Base-by-base conservation (phyloP, 441 rosid genomes). In the Metrosideros polymorpha region DNA sequence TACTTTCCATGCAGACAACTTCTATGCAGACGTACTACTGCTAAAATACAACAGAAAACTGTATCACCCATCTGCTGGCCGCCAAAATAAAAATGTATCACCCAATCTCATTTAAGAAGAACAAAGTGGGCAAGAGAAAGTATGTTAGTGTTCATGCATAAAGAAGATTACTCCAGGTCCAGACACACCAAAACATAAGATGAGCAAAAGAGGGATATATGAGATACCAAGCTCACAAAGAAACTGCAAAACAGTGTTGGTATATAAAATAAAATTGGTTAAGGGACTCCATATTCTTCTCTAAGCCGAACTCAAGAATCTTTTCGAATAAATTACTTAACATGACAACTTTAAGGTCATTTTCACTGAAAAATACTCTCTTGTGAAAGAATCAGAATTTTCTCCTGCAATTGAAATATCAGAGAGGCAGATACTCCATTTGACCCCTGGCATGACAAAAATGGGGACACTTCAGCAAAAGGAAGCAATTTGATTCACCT, bases 401-500 rank as follows among this genome's bases (percentile, higher is more conserved):
- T 71, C 47, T 71, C 79, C 47, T 10, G 49, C 79, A 22, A 71
- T 12, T 39, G 47, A 71, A 71, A 71, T 39, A 71, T 71, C 49
- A 39, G 15, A 71, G 39, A 71, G 79, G 79, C 49, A 22, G 79
- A 71, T 39, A 71, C 39, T 71, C 79, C 79, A 71, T 39, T 71
- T 10, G 27, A 9, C n/a, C 47, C 79, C 22, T 35, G 61, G 85
- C 83, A 61, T 29, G 25, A 14, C 76, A 82, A 61, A 82, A n/a
- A 32, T 42, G 82, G 76, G 82, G 29, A 83, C 19, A 89, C 27
- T 71, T 39, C 47, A 22, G 25, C 27, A 71, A 12, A 39, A 71
- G 79, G 79, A 85, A 86, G 52, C 25, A 89, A 87, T 84, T 85
- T 50, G 56, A 84, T 85, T 89, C 87, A 95, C 99, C 99, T 97